Evolutionary conservation across 2,329 filamentous ascomycete species (phyloP).

Genomic region (Herpotrichia juniperi): DNA sequence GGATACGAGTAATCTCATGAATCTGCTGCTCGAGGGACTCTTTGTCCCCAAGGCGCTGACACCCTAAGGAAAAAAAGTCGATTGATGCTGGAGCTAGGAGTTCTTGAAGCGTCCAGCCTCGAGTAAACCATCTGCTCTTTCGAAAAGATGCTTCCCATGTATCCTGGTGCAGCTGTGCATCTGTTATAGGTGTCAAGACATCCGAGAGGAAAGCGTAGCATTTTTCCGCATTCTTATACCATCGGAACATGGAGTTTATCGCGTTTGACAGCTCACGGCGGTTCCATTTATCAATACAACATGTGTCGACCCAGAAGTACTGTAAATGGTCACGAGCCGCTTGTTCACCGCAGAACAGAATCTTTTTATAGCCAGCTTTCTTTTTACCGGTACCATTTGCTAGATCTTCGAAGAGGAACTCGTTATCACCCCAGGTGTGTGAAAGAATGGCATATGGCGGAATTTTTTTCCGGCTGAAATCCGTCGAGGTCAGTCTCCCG

Average conservation of each 20-base stretch:
- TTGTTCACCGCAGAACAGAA: constrained; percentile 26
- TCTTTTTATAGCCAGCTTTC: constrained; percentile 20
- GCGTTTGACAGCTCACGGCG: constrained; percentile 15
- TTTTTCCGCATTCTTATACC: constrained; percentile 20
- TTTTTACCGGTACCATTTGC: constrained; percentile 14
- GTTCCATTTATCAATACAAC: constrained; percentile 28
- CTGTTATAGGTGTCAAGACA: constrained; percentile 13
- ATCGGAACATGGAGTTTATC: constrained; percentile 23
- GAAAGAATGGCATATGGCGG: constrained; percentile 39
- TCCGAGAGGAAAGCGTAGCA: constrained; percentile 28
- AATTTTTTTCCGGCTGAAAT: constrained; percentile 18
- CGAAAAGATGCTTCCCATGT: constrained; percentile 20
- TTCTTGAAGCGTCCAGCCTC: constrained; percentile 16
- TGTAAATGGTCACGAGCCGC: constrained; percentile 22
- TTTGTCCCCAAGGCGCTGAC: constrained; percentile 14
- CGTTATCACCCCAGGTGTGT: constrained; percentile 38
- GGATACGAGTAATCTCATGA: constrained; percentile 16
- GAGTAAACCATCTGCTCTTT: constrained; percentile 21
- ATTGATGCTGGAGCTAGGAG: constrained; percentile 17
- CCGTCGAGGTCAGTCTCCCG: constrained; percentile 13
- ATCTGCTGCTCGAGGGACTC: constrained; percentile 5
- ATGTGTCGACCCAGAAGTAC: constrained; percentile 30
- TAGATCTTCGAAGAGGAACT: constrained; percentile 35
- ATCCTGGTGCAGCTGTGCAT: constrained; percentile 3
- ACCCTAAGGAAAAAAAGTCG: constrained; percentile 18